Base-by-base conservation (phyloP, 2,329 filamentous ascomycete genomes). In the Paecilomyces variotii region DNA sequence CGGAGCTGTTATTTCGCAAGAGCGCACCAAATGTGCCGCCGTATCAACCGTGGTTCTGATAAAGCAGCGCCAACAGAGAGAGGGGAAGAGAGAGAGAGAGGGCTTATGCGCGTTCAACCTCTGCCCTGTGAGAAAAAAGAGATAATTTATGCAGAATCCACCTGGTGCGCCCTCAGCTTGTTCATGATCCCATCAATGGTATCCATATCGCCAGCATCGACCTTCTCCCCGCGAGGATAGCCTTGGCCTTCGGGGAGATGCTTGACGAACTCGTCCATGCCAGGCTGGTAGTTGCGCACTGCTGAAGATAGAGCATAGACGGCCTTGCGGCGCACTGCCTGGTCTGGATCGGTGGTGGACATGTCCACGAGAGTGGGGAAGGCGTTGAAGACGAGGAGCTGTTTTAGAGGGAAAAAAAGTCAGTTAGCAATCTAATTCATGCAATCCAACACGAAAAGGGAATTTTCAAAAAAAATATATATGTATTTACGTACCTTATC, bases 161-260 rank as follows among this genome's bases (percentile, higher is more conserved):
- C 62, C 14, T 65, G 61, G 56, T 71, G 70, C 54, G 84, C 80
- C 66, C 83, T 84, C 60, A 96, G 76, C 34, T 79, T 83, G 56
- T 84, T 79, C 71, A 96, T 90, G 54, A 96, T 77, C 30, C 74
- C 78, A 73, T 97, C 90, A 49, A 96, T 86, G 6, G 85, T 86
- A 56, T 91, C 89, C 94, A 97, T 97, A 72, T 97, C 86, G 24
- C 77, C 79, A 0, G 93, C 91, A 69, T 96, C 89, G n/a, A 93
- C 77, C 65, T 85, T 86, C 30, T 80, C 79, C 4, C 75, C 74
- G 1, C 73, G 73, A 69, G 85, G 82, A 55, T 85, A 83, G 54
- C 78, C 74, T 67, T 84, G 83, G 54, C 78, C 74, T 67, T 84
- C 83, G 24, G 86, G 84, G 61, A 91, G 79, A 26, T 81, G 78